Base-by-base conservation (phyloP, 2,329 filamentous ascomycete genomes). In the Microdochium nivale region DNA sequence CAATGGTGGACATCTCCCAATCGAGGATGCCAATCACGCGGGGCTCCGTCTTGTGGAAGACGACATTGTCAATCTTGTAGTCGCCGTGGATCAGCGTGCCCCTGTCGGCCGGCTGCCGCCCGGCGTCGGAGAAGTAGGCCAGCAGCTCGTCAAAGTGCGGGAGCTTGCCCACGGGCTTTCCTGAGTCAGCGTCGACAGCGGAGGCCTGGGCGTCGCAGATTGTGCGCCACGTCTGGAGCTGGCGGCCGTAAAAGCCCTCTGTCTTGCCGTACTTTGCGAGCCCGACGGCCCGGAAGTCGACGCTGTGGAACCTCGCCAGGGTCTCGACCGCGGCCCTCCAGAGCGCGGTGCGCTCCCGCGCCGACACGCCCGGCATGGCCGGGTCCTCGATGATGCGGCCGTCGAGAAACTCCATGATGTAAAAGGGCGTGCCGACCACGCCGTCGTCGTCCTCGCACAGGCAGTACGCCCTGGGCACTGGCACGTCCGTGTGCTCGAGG, bases 1-100 rank as follows among this genome's bases (percentile, higher is more conserved):
- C 94, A 51, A 96, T 85, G 0, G 94, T 97, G 33, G 90, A 90
- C 90, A 99, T 96, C 73, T 97, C 94, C 92, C 92, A 97, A 71
- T 99, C 94, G 5, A 97, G 72, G 51, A 97, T 90, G 3, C 92
- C 94, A 68, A 97, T 91, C 13, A 97, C 91, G 50, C 84, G 77
- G 5, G 91, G 83, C 67, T 92, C 87, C 0, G 88, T 91, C 70
- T 88, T 87, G 73, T 96, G 89, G 67, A 95, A 99, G 40, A 94
- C 83, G 58, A 92, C 67, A 61, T 94, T 94, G 67, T 94, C 88
- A 62, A 92, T 95, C 75, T 97, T 99, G 75, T 92, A 99, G 68
- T 99, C 94, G 33, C 94, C 94, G 64, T 97, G 94, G 27, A 97
- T 85, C 56, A 96, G 79, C 3, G 85, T 86, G 23, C 80, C 83